Conservation (phyloP, 2,329 filamentous ascomycete genomes). For the Fusarium kyushuense region DNA sequence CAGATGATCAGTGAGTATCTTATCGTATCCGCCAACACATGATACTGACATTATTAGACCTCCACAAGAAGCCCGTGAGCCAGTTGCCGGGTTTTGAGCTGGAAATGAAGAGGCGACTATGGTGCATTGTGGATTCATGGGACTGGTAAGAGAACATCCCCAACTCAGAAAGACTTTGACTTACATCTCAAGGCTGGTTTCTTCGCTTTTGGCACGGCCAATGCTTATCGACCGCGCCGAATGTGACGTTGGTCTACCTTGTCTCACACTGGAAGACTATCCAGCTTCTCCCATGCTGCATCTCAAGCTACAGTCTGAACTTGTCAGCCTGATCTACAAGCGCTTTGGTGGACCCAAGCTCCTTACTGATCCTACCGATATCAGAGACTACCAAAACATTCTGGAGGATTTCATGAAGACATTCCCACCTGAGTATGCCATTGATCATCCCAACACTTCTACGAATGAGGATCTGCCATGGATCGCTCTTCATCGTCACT, state of each 20-base stretch:
- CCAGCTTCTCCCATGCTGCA: slow-evolving; percentile 27
- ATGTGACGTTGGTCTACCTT: slow-evolving; percentile 22
- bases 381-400: slow-evolving; percentile 13
- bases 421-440: slow-evolving; percentile 20
- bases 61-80: slow-evolving; percentile 11
- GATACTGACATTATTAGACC: not conserved
- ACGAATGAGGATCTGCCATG: slow-evolving; percentile 16
- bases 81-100: slow-evolving; percentile 18
- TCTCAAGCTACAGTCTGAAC: slow-evolving; percentile 26
- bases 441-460: slow-evolving; percentile 18
- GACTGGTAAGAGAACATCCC: not conserved
- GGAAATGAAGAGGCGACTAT: slow-evolving; percentile 25
- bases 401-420: slow-evolving; percentile 21
- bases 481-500: slow-evolving; percentile 26
- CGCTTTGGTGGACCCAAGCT: slow-evolving; percentile 21
- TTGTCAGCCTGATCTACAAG: slow-evolving; percentile 23
- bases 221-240: slow-evolving; percentile 27
- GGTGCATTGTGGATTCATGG: slow-evolving; percentile 31
- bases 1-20: slow-evolving; percentile 23
- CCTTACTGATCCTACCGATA: slow-evolving; percentile 6
- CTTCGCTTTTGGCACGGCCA: slow-evolving; percentile 11
- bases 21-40: accelerated
- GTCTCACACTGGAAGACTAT: slow-evolving; percentile 21
- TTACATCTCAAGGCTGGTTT: slow-evolving; percentile 15
- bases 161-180: accelerated